Evolutionary conservation across 257 asterid species (phyloP).

Genomic region (Solanum pinnatisectum): DNA sequence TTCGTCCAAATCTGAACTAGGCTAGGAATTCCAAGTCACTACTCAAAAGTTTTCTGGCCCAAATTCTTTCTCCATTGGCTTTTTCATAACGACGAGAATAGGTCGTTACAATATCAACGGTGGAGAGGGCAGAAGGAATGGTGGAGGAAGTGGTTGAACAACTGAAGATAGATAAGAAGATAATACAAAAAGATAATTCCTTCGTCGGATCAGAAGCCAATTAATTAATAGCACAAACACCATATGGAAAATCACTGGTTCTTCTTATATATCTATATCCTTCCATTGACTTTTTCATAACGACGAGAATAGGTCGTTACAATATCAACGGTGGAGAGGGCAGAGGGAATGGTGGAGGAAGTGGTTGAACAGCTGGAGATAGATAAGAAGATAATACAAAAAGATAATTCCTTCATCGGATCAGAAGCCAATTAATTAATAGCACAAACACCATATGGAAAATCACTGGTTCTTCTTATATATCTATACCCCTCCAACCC

Average conservation of each 20-base stretch:
- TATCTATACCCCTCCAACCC: conserved; percentile 16
- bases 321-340: neutral
- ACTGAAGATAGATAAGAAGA: conserved; percentile 4
- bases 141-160: neutral
- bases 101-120: neutral
- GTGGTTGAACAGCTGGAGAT: conserved; percentile 1
- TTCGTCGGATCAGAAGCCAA: conserved; percentile 24
- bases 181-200: neutral
- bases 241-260: conserved; percentile 6
- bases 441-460: conserved; percentile 20
- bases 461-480: conserved; percentile 8
- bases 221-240: conserved; percentile 26
- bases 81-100: too few relatives aligned
- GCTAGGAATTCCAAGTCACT: too few relatives aligned
- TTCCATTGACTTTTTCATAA: neutral
- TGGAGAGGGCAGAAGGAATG: neutral
- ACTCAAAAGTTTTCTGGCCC: too few relatives aligned
- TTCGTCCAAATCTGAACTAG: too few relatives aligned
- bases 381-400: conserved; percentile 1
- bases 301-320: too few relatives aligned
- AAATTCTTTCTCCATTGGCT: too few relatives aligned
- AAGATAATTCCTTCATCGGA: conserved; percentile 8
- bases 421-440: conserved; percentile 26
- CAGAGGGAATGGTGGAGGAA: neutral
- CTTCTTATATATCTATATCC: conserved; percentile 18